Evolutionary conservation across 768 basidiomycete species (phyloP).

Genomic region (Hygrocybe punicea): DNA sequence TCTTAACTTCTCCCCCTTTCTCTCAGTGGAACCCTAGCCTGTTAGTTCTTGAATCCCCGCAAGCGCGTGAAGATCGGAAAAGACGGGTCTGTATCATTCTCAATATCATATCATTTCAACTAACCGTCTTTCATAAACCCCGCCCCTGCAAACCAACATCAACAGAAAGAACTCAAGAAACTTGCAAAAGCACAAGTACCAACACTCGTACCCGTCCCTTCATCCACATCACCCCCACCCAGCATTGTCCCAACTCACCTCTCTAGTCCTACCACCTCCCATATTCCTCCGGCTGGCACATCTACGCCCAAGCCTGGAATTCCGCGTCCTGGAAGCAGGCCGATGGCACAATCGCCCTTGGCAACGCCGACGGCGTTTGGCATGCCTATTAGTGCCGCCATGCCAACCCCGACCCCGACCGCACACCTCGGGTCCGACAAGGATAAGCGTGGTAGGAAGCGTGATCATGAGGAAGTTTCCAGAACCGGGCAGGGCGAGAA

Average conservation of each 20-base stretch:
- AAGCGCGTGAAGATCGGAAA: slow-evolving; percentile 74
- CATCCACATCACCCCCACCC: slow-evolving; percentile 17
- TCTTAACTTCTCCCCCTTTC: slow-evolving; percentile 8
- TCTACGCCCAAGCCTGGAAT: slow-evolving; percentile 3
- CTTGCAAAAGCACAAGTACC: slow-evolving; percentile 50
- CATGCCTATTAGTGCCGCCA: neutral
- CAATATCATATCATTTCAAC: neutral
- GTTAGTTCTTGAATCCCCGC: slow-evolving; percentile 63
- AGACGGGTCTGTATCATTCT: slow-evolving; percentile 54
- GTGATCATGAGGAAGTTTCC: slow-evolving; percentile 1
- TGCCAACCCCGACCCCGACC: neutral
- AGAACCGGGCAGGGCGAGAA: slow-evolving; percentile 29
- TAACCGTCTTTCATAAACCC: slow-evolving; percentile 1
- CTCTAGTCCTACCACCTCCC: slow-evolving; percentile 17
- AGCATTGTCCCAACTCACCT: slow-evolving; percentile 21
- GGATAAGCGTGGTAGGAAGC: slow-evolving; percentile 37
- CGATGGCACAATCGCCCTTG: slow-evolving; percentile 3
- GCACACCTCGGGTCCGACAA: neutral
- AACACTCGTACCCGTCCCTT: slow-evolving; percentile 22
- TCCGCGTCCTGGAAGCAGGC: slow-evolving; percentile 9
- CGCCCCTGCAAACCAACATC: neutral
- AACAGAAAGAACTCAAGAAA: slow-evolving; percentile 69
- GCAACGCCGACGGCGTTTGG: neutral
- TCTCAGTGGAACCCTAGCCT: slow-evolving; percentile 63
- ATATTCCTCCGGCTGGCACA: slow-evolving; percentile 8